Base-by-base conservation (phyloP, 2,329 filamentous ascomycete genomes). In the Exophiala alcalophila region DNA sequence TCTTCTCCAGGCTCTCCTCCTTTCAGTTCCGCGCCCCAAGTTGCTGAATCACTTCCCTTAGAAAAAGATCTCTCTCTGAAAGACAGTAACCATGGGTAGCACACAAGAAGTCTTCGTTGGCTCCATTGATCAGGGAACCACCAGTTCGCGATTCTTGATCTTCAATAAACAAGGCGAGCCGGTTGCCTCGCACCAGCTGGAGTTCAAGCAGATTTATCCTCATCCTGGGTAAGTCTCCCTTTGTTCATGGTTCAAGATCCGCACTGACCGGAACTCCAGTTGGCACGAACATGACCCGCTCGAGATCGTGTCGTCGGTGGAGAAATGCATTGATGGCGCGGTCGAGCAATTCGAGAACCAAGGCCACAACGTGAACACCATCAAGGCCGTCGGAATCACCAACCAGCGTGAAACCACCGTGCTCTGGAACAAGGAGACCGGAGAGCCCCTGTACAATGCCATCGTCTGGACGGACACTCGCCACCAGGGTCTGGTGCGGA, bases 401-500 rank as follows among this genome's bases (percentile, higher is more conserved):
- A 94, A 90, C 67, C 88, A 95, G 70, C 81, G 89, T 61, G 89
- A 95, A 65, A 94, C 89, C 1, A 86, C 83, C 1, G 73, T 43
- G 1, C 81, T 89, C 20, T 94, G 88, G 88, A 86, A 94, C 63
- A 77, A 74, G 57, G 74, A 77, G 54, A 92, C 86, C 1, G 89
- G 89, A 50, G 77, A 92, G 62, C 80, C 87, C 4, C 70, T 95
- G n/a, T 77, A 86, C 68, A 89, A 91, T 59, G 87, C 88, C 45
- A 84, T 95, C 47, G 89, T 88, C 28, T 95, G 89, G 89, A 84
- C 88, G 19, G 89, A 95, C 61, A 94, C 88, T 21, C 76, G 89
- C 40, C 91, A 86, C 40, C 77, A 80, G 53, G 74, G 77, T 33
- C 69, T 94, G 26, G 86, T 91, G 20, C 81, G 85, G 45, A 84